phyloP scores from a whole-genome alignment of 371 early-diverging fungal species.

The Mortierella sp. region DNA sequence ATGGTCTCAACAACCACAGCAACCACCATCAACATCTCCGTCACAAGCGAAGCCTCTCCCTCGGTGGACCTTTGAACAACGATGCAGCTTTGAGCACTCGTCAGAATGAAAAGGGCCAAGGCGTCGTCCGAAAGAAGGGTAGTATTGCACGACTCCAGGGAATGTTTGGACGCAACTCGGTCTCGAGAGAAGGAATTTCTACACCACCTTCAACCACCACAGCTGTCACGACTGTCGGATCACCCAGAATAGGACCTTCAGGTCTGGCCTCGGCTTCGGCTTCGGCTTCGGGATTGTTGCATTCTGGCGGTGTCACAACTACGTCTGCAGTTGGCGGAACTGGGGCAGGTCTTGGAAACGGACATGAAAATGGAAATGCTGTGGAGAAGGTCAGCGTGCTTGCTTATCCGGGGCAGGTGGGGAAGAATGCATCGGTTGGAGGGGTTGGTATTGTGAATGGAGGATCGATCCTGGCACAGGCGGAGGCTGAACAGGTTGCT shows the following conservation, averaged over 20 bases:
- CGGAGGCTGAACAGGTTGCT: background rate
- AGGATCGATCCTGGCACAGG: slow-evolving; percentile 25
- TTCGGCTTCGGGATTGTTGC: slow-evolving; percentile 1
- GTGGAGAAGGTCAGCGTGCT: background rate
- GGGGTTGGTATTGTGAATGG: slow-evolving; percentile 24
- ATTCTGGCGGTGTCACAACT: slow-evolving; percentile 1
- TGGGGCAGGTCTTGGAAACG: background rate
- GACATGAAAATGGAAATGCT: background rate
- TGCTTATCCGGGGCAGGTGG: slow-evolving; percentile 11
- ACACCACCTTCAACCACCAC: background rate
- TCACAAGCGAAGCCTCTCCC: slow-evolving; percentile 5
- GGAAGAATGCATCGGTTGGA: slow-evolving; percentile 1
- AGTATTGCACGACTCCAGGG: slow-evolving; percentile 35
- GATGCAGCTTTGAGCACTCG: slow-evolving; percentile 22
- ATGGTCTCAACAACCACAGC: slow-evolving; percentile 7
- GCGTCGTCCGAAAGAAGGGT: slow-evolving; percentile 21
- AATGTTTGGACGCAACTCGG: slow-evolving; percentile 32
- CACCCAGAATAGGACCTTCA: slow-evolving; percentile 6
- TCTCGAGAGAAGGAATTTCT: slow-evolving; percentile 8
- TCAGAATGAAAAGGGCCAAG: slow-evolving; percentile 15
- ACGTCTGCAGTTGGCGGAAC: slow-evolving; percentile 1
- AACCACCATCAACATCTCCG: background rate
- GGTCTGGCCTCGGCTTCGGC: slow-evolving; percentile 3
- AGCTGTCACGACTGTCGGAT: slow-evolving; percentile 8
- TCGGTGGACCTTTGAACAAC: slow-evolving; percentile 2